Evolutionary conservation across 495 filamentous ascomycete genomes (phyloP), one percentile per base, ranked within the genome.

Genomic region (Xylaria castorea): DNA sequence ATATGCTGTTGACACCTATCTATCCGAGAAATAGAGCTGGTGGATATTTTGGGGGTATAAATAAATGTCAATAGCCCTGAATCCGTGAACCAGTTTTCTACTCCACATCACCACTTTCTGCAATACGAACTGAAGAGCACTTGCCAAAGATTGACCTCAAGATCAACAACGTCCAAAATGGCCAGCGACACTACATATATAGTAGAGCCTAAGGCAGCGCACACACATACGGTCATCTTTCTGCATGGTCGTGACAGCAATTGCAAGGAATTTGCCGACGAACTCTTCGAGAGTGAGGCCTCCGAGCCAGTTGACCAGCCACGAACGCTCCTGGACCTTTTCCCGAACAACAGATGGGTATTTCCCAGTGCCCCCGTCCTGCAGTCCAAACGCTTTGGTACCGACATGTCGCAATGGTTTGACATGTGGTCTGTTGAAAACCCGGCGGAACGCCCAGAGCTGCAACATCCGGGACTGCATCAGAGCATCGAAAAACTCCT

Each of bases 171-270:
- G 16, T 57, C 69, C 44, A 65, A 44, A 71, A 71, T 71, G 69
- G 46, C 69, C 60, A 64, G 57, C 69, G 60, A 71, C 6, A 65
- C 32, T 27, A 65, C 22, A 42, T 65, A 46, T 20, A 65, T 25
- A 55, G 60, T 71, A 12, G 60, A 25, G 36, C 69, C 69, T 6
- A 16, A 36, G 8, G 58, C 22, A 40, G 3, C 46, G 34, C 87
- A 91, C 70, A 87, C 84, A 0, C 82, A 88, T 65, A 91, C 88
- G 0, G 78, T 85, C 25, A 89, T 91, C 50, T 75, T 89, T 18
- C 83, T 89, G 5, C 88, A 89, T 73, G 88, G 87, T 22, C 82
- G 85, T 7, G 85, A 83, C 40, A 89, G 87, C 75, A 74, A 78
- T 30, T 85, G 83, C 7, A 68, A 75, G 34, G 85, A 89, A 71